Evolutionary conservation across 345 rosid species (phyloP), one percentile per base, ranked within the genome.

Genomic region (Boechera retrofracta): DNA sequence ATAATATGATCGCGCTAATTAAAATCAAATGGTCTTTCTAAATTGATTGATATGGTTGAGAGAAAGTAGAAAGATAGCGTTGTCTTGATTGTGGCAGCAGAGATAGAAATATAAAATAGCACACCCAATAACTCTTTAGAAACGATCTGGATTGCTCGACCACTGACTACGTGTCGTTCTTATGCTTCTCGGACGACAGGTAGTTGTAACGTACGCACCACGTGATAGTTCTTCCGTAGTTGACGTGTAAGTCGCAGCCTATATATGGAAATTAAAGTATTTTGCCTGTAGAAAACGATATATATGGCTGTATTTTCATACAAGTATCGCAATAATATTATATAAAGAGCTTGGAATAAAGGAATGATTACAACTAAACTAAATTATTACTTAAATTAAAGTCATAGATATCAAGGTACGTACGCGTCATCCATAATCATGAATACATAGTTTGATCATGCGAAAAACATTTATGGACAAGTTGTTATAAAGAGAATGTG

Each of bases 101-200:
- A 33, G 16, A 9, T 31, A 32, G 61, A 67, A 39, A 35, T 58
- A 68, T 42, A 15, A 32, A 44, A 10, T 35, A 24, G 72, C 76
- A 71, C 45, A 64, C 72, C 76, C 53, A 77, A 63, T 63, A 70
- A 70, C 63, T 71, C 66, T 63, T 61, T 69, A 10, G 26, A 69
- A 52, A 31, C 38, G 44, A 9, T 53, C 24, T 39, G 21, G 57
- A 38, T 52, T 35, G 66, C 64, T 69, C 41, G 74, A 31, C 39
- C 76, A 79, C 73, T 54, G 3, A 47, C 53, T 60, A 80, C 83
- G 82, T 83, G 86, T 63, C 79, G 69, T 77, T 61, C 41, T 42
- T 72, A 18, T 59, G 51, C 64, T 52, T 53, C 69, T 72, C 69
- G 69, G 81, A 66, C 81, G 81, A 72, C 81, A 44, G 52, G 64